Conservation (phyloP, 768 basidiomycete genomes). For the Trametes sanguinea region DNA sequence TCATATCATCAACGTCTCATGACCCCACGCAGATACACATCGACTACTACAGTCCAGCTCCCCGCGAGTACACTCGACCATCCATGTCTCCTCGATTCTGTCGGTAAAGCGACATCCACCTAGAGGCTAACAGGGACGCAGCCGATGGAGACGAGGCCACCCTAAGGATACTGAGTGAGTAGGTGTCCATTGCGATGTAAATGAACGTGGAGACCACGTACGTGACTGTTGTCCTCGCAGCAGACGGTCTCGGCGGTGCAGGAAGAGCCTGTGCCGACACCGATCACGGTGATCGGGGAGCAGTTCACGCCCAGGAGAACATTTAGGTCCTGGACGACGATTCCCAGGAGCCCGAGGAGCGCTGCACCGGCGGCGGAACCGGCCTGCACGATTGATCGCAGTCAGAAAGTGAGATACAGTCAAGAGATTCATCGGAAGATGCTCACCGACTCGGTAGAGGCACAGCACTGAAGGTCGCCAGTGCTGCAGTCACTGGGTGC, state of each 20-base stretch:
- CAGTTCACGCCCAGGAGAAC: conserved; percentile 13
- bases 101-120: not conserved
- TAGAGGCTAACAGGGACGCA: conserved; percentile 5
- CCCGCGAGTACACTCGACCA: not conserved
- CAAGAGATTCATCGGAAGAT: not conserved
- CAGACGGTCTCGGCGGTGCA: conserved; percentile 15
- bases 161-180: not conserved
- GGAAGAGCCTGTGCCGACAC: conserved; percentile 2
- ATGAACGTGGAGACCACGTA: not conserved
- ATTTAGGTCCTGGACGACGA: conserved; percentile 9
- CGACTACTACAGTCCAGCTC: not conserved
- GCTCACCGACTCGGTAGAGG: not conserved
- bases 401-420: no score
- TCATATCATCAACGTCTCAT: no score
- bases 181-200: no score
- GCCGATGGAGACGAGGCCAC: conserved; percentile 10
- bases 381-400: not conserved
- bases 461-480: conserved; percentile 14
- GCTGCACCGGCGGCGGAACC: not conserved
- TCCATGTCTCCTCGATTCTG: not conserved
- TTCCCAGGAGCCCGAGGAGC: conserved; percentile 10
- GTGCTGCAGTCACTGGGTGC: conserved; percentile 4
- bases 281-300: conserved; percentile 17
- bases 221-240: conserved; percentile 18
- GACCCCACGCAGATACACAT: no score